Conservation (phyloP, 176 grass and related monocot genomes). For the Luzula sylvatica region DNA sequence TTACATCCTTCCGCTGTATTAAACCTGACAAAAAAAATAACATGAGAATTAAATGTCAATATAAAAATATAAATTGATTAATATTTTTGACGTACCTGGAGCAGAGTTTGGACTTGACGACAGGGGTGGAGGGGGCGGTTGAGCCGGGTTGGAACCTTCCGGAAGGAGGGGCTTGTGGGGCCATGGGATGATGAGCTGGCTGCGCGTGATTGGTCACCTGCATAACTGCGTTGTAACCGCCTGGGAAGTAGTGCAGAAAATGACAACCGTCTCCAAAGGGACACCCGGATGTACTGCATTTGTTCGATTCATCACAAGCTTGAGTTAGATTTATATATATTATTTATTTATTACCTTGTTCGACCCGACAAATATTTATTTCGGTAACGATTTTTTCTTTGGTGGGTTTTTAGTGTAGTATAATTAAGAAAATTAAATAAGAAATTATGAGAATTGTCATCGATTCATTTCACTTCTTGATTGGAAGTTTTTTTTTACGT, state of each 20-base stretch:
- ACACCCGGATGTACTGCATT: slow-evolving; percentile 57
- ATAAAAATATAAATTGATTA: too few relatives aligned
- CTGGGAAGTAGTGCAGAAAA: slow-evolving; percentile 71
- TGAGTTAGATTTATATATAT: slow-evolving; percentile 12
- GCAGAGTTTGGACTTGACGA: slow-evolving; percentile 56
- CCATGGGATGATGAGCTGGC: slow-evolving; percentile 3
- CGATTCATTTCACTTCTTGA: neutral
- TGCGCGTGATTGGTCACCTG: slow-evolving; percentile 55
- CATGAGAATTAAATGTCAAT: too few relatives aligned
- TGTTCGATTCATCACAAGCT: slow-evolving; percentile 18
- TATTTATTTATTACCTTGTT: too few relatives aligned
- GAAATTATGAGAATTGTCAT: too few relatives aligned
- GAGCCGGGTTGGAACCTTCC: slow-evolving; percentile 30
- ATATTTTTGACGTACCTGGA: slow-evolving; percentile 19
- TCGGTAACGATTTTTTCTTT: too few relatives aligned
- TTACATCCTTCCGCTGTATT: slow-evolving; percentile 75
- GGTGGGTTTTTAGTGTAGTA: too few relatives aligned
- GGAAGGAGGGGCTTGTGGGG: slow-evolving; percentile 20
- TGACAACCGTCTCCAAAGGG: slow-evolving; percentile 75
- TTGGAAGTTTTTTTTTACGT: neutral
- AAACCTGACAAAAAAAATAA: slow-evolving; percentile 22
- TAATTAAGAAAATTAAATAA: too few relatives aligned
- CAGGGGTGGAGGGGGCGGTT: slow-evolving; percentile 24
- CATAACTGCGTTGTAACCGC: slow-evolving; percentile 48
- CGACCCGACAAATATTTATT: too few relatives aligned